Conservation (phyloP, 345 rosid genomes). For the Toxicodendron radicans region DNA sequence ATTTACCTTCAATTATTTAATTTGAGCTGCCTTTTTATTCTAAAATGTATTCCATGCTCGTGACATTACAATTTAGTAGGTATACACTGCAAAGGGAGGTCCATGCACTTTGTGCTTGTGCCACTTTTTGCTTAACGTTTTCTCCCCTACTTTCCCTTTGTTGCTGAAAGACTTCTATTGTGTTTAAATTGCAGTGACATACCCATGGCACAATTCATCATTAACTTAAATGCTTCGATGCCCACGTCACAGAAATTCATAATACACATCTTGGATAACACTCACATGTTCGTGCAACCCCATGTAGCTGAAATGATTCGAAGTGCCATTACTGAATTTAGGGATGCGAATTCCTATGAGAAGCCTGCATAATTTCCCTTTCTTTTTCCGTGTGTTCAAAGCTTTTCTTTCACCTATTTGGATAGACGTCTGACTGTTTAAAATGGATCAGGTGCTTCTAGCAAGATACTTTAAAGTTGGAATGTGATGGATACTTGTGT, state of each 20-base stretch:
- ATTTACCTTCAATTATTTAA: background rate
- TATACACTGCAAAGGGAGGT: background rate
- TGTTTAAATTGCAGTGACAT: slow-evolving; percentile 53
- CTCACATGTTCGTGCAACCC: slow-evolving; percentile 82
- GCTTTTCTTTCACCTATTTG: background rate
- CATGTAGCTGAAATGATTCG: slow-evolving; percentile 68
- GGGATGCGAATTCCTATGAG: slow-evolving; percentile 86
- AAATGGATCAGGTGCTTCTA: background rate
- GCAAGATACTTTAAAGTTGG: background rate
- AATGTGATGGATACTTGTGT: background rate
- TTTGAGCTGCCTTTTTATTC: background rate
- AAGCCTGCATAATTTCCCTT: slow-evolving; percentile 52
- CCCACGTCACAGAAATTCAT: slow-evolving; percentile 84
- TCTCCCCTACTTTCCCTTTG: background rate
- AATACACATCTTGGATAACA: slow-evolving; percentile 63
- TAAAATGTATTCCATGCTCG: background rate
- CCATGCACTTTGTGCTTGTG: background rate
- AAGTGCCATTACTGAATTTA: slow-evolving; percentile 68
- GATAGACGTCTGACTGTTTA: too few relatives aligned
- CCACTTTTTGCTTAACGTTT: background rate
- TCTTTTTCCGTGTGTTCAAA: too few relatives aligned
- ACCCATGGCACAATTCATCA: slow-evolving; percentile 84
- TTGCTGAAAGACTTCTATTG: slow-evolving; percentile 7
- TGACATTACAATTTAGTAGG: background rate
- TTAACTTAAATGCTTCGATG: slow-evolving; percentile 62